Base-by-base conservation (phyloP, 495 filamentous ascomycete species). In the Penicillium ochrochloron region DNA sequence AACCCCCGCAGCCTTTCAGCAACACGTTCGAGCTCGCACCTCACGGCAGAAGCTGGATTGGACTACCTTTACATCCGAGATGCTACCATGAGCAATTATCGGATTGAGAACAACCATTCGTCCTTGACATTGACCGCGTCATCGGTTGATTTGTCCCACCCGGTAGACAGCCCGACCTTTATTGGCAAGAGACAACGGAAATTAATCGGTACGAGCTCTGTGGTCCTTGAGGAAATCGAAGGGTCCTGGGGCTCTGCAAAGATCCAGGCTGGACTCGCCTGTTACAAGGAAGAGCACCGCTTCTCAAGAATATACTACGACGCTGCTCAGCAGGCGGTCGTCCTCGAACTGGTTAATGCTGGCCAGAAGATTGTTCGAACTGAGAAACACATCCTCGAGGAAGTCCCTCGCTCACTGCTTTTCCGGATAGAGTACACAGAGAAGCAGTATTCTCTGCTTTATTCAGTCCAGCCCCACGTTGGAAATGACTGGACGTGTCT, bases 371-470 rank as follows among this genome's bases (percentile, higher is more conserved):
- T 54, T n/a, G 51, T 14, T 9, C 19, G 27, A 23, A 54, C 51
- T 11, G 27, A 54, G n/a, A 54, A 54, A 23, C 17, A 54, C 12
- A 31, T 29, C n/a, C 51, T 54, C n/a, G 51, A 5, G n/a, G 17
- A 54, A 10, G 51, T 54, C 17, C 51, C 51, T 21, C 7, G 3
- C 51, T 31, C 27, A 3, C 2, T 54, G 27, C 7, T 2, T 12
- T 54, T 54, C 51, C 51, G 51, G 9, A 54, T 54, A 9, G 51
- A 54, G 51, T 54, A 54, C 51, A 54, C 51, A 34, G 51, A 54
- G 31, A 34, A 34, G 9, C 27, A 54, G 31, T 54, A 54, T 54
- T 19, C 25, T 2, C 31, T 29, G 27, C 15, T 33, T 29, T 54
- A 54, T 23, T 54, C 51, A n/a, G 5, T 19, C 9, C 3, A 4